Conservation (phyloP, 2,329 filamentous ascomycete genomes). For the Teratosphaeriaceae sp. region DNA sequence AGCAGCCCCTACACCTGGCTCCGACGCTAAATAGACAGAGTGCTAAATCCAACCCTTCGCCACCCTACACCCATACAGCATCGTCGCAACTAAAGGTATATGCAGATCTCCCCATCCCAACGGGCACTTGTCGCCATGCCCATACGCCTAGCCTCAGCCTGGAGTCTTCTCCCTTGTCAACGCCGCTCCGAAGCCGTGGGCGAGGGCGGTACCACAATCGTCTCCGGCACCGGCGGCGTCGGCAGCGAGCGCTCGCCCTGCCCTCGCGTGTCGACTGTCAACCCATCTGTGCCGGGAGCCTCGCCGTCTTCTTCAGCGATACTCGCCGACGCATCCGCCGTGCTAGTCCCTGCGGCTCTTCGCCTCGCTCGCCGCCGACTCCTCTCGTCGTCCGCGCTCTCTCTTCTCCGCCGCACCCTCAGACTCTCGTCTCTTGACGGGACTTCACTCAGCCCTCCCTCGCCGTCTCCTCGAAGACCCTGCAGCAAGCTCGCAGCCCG, state of each 20-base stretch:
- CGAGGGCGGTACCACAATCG: constrained; percentile 25
- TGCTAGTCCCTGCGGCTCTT: constrained; percentile 42
- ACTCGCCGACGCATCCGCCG: constrained; percentile 26
- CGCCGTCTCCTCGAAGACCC: constrained; percentile 63
- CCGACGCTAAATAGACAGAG: background rate
- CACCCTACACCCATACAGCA: background rate
- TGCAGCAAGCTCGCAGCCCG: constrained; percentile 78
- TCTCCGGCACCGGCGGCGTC: constrained; percentile 13
- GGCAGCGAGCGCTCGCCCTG: constrained; percentile 3
- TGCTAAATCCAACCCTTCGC: background rate
- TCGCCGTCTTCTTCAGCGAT: constrained; percentile 26
- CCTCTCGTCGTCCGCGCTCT: constrained; percentile 77
- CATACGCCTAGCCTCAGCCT: background rate
- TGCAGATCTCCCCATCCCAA: no score
- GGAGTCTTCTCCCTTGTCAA: background rate
- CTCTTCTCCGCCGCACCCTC: constrained; percentile 61
- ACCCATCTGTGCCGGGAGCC: constrained; percentile 9
- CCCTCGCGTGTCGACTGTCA: constrained; percentile 19
- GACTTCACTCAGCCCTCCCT: constrained; percentile 53
- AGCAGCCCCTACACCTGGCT: background rate
- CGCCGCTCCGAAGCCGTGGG: constrained; percentile 17
- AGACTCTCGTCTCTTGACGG: constrained; percentile 29
- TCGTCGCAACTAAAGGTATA: background rate
- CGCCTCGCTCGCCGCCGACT: constrained; percentile 60
- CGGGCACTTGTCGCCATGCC: no score